Evolutionary conservation across 2,329 filamentous ascomycete genomes (phyloP).

Genomic region (Penicillium sp.): DNA sequence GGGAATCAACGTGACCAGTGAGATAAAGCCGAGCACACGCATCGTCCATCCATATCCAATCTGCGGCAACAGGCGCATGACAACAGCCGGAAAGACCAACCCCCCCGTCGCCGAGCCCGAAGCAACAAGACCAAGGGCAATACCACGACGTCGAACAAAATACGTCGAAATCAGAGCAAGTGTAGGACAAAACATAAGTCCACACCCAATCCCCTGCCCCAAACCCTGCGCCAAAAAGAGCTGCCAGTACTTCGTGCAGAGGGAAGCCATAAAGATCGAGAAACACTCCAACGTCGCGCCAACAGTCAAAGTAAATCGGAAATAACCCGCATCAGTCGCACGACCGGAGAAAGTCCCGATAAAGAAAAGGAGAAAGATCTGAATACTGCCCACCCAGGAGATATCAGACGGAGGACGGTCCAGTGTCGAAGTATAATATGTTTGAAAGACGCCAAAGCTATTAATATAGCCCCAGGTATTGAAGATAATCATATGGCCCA

Average conservation of each 20-base stretch:
- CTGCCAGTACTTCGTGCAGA: slow-evolving; percentile 56
- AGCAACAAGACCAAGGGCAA: slow-evolving; percentile 64
- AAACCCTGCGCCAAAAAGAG: slow-evolving; percentile 58
- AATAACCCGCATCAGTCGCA: slow-evolving; percentile 57
- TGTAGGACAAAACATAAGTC: slow-evolving; percentile 60
- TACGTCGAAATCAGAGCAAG: slow-evolving; percentile 63
- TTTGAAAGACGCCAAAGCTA: slow-evolving; percentile 62
- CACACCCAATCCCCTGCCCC: slow-evolving; percentile 60
- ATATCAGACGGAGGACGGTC: slow-evolving; percentile 52
- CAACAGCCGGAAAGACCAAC: slow-evolving; percentile 64
- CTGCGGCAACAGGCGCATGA: slow-evolving; percentile 60
- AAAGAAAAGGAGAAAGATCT: slow-evolving; percentile 57
- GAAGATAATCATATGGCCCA: slow-evolving; percentile 59
- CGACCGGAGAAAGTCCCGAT: slow-evolving; percentile 57
- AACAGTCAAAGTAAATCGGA: slow-evolving; percentile 47
- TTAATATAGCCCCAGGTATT: slow-evolving; percentile 61
- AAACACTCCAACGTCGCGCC: slow-evolving; percentile 52
- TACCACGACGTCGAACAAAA: slow-evolving; percentile 61
- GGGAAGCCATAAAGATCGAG: slow-evolving; percentile 56
- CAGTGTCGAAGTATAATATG: slow-evolving; percentile 53
- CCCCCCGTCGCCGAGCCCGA: slow-evolving; percentile 67
- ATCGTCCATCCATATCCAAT: slow-evolving; percentile 70
- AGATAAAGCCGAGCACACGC: slow-evolving; percentile 65
- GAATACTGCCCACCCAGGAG: slow-evolving; percentile 58
- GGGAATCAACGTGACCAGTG: slow-evolving; percentile 51